phyloP scores from a whole-genome alignment of 2,329 filamentous ascomycete genomes.

The Phialocephala subalpina region DNA sequence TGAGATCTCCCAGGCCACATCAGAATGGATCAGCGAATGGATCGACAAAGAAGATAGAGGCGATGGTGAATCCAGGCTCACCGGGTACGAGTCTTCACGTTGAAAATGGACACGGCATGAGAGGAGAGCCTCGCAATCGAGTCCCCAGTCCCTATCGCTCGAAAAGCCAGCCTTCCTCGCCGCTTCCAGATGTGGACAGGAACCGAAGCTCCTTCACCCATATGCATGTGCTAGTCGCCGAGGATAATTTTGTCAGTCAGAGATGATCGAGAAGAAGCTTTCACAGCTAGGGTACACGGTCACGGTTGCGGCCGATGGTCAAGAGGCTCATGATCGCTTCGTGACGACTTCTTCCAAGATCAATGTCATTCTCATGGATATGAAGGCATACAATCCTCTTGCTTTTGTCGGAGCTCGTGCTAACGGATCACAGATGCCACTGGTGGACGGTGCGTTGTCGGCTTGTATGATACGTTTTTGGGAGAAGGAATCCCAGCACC shows the following conservation, averaged over 20 bases:
- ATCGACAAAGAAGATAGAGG: background rate
- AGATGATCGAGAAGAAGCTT: background rate
- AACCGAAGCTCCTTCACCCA: background rate
- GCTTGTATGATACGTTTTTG: slow-evolving; percentile 36
- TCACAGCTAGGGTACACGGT: background rate
- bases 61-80: too few species aligned
- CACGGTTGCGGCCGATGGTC: background rate
- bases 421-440: slow-evolving; percentile 33
- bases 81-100: too few species aligned
- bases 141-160: background rate
- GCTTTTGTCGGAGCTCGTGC: background rate
- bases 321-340: slow-evolving; percentile 69
- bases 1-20: background rate
- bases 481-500: slow-evolving; percentile 22
- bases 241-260: background rate
- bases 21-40: too few species aligned
- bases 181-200: background rate
- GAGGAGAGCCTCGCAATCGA: background rate
- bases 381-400: slow-evolving; percentile 26
- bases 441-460: slow-evolving; percentile 33
- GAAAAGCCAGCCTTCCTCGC: background rate
- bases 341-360: slow-evolving; percentile 55
- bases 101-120: background rate
- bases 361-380: slow-evolving; percentile 40
- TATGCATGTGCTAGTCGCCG: background rate